phyloP scores from a whole-genome alignment of 176 grass and related monocot species.

The Panicum miliaceum region DNA sequence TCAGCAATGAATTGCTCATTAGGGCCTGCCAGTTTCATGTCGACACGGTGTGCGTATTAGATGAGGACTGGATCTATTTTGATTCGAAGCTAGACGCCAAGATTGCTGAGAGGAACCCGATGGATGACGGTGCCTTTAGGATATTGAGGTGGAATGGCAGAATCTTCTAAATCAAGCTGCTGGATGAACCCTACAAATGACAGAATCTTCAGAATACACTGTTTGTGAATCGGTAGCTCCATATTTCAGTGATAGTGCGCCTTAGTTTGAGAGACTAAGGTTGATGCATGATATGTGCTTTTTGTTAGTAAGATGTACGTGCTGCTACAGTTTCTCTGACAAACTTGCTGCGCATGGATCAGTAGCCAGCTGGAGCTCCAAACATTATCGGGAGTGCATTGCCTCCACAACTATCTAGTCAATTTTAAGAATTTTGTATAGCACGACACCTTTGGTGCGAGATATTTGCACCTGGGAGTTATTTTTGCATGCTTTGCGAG shows the following conservation, averaged over 20 bases:
- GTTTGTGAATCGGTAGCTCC: background rate
- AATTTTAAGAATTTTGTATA: background rate
- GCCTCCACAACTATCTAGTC: background rate
- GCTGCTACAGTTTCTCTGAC: background rate
- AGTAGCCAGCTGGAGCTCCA: no score
- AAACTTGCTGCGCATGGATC: background rate
- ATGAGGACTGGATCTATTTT: slow-evolving; percentile 34
- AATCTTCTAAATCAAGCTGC: background rate
- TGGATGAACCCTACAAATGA: background rate
- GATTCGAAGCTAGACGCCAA: background rate
- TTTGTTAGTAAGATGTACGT: background rate
- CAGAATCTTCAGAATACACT: background rate
- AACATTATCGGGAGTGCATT: no score
- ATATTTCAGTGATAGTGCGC: background rate
- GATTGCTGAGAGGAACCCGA: background rate
- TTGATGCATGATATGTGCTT: background rate
- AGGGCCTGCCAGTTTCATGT: background rate
- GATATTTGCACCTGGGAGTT: background rate
- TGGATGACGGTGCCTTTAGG: background rate
- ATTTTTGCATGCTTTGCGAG: background rate
- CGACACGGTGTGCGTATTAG: background rate
- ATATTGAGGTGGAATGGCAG: background rate
- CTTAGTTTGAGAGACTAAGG: background rate
- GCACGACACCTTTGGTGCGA: background rate
- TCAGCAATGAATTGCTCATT: background rate